These are phyloP conservation scores for Exserohilum rostratum DNA, from an alignment of 2,329 filamentous ascomycete species.

Conservation along the genomic window DNA sequence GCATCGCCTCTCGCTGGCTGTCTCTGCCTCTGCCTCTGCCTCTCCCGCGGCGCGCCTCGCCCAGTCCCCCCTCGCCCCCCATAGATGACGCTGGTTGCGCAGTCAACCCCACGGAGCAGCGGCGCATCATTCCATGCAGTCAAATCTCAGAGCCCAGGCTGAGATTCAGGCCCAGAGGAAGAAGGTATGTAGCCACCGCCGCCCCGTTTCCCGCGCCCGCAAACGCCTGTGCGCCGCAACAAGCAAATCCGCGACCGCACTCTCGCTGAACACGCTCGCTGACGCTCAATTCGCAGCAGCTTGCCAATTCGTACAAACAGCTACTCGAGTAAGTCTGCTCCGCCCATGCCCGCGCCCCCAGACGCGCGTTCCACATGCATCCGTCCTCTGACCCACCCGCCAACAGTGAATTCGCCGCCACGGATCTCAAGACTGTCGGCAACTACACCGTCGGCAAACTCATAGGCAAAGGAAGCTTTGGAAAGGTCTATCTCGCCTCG, in stretches of 20 bases:
- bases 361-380: constrained; percentile 3
- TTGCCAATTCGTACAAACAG: constrained; percentile 95
- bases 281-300: constrained; percentile 59
- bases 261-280: constrained; percentile 4
- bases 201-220: neutral
- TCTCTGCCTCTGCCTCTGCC: neutral
- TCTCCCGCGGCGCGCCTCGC: constrained; percentile 29
- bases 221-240: constrained; percentile 8
- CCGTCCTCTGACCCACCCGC: constrained; percentile 23
- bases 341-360: constrained; percentile 9
- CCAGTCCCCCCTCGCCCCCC: constrained; percentile 20
- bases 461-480: constrained; percentile 97
- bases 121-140: constrained; percentile 51
- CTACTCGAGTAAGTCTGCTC: constrained; percentile 77
- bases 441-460: constrained; percentile 91
- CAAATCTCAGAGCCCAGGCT: constrained; percentile 57
- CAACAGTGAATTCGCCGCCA: constrained; percentile 86
- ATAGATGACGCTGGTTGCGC: constrained; percentile 47
- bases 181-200: constrained; percentile 54
- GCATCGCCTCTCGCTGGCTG: no score
- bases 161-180: constrained; percentile 65
- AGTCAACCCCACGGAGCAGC: constrained; percentile 35
- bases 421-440: constrained; percentile 88
- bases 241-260: constrained; percentile 10
- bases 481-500: constrained; percentile 93